A percentile compares a stretch with the other conserved stretches of the same genome.
Conservation (phyloP, 257 asterid species). For the Solanum sparsipilum region DNA sequence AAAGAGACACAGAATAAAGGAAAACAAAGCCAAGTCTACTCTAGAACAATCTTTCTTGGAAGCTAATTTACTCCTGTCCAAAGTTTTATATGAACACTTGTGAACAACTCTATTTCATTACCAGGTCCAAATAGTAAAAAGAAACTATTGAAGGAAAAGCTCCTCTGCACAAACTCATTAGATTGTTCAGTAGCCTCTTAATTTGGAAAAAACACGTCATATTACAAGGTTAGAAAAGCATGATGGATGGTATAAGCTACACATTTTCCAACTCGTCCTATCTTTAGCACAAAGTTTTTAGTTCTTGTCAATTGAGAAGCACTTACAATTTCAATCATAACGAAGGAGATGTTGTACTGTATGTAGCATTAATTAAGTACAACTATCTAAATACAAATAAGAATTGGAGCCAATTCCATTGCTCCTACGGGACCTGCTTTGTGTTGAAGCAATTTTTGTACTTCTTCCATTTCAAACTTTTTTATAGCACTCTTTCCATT, state of each 20-base stretch:
- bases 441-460: not conserved
- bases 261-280: not conserved
- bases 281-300: not conserved
- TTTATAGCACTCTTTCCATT: not conserved
- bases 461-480: not conserved
- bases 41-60: not conserved
- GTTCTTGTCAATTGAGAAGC: not conserved
- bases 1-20: not conserved
- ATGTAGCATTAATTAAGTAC: not conserved
- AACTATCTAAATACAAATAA: not conserved
- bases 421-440: not conserved
- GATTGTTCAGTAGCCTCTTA: not conserved
- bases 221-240: not conserved
- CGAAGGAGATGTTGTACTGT: not conserved
- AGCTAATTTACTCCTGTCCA: not conserved
- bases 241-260: not conserved
- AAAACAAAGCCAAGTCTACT: not conserved
- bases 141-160: not conserved
- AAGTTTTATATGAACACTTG: not conserved
- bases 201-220: not conserved
- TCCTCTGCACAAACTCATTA: not conserved
- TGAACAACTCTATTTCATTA: not conserved
- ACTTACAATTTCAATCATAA: not conserved
- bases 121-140: not conserved
- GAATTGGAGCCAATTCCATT: not conserved